These are phyloP conservation scores for Trichophaea hybrida DNA, from an alignment of 2,329 filamentous ascomycete species.

Conservation along the genomic window DNA sequence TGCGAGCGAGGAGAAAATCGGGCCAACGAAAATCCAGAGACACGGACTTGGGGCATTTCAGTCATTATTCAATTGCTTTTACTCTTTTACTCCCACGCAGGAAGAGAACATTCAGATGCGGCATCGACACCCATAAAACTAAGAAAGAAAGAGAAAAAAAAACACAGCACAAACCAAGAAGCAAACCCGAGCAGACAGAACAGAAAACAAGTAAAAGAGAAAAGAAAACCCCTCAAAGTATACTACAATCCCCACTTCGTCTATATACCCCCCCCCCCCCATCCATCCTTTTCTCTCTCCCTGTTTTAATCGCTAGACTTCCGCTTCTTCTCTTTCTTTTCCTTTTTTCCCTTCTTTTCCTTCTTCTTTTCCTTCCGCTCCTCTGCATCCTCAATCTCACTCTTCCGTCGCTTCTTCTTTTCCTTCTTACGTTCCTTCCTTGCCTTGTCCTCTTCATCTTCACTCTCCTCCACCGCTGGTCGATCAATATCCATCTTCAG, in stretches of 20 bases:
- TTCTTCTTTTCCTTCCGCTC: constrained; percentile 35
- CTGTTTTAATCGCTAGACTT: background rate
- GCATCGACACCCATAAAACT: no score
- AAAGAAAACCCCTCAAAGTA: background rate
- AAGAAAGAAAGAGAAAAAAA: constrained; percentile 7
- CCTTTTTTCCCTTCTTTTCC: constrained; percentile 29
- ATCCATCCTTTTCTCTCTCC: background rate
- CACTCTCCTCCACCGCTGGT: constrained; percentile 29
- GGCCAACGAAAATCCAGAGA: no score
- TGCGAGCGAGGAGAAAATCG: no score
- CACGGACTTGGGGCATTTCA: no score
- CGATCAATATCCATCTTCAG: constrained; percentile 38
- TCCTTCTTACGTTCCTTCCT: constrained; percentile 32
- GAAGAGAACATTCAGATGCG: no score
- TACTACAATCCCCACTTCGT: background rate
- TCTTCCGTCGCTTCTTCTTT: constrained; percentile 29
- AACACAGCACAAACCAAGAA: background rate
- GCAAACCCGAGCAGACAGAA: background rate
- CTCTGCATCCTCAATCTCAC: constrained; percentile 26
- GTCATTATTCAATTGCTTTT: no score
- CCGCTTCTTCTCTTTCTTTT: constrained; percentile 7
- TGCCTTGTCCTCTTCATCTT: constrained; percentile 29
- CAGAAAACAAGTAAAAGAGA: background rate
- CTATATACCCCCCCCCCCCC: background rate
- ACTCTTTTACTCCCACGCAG: no score